Percentiles rank a stretch among this genome's conserved stretches.
These are phyloP conservation scores for Cutaneotrichosporon sp. DNA, from an alignment of 1,284 basidiomycete genomes.

Conservation along the genomic window DNA sequence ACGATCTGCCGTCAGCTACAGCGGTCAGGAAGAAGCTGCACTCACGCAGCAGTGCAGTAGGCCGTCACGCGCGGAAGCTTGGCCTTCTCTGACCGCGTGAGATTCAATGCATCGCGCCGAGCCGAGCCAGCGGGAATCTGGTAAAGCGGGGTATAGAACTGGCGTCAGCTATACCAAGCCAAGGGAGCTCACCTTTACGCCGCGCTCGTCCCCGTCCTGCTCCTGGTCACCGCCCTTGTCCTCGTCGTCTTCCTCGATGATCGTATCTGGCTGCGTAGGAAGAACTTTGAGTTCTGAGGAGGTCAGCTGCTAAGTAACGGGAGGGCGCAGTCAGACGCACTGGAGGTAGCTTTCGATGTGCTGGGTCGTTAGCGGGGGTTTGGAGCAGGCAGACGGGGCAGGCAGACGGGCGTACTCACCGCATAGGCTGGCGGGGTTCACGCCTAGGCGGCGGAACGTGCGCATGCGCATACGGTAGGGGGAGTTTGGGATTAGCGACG, in stretches of 20 bases:
- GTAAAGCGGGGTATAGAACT: constrained; percentile 85
- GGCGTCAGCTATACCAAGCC: constrained; percentile 2
- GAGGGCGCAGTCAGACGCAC: constrained; percentile 41
- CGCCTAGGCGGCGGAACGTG: constrained; percentile 23
- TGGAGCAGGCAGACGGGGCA: background rate
- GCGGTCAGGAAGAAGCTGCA: no score
- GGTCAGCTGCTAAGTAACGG: background rate
- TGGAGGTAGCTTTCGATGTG: constrained; percentile 62
- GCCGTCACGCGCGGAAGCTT: constrained; percentile 90
- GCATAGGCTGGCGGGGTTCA: constrained; percentile 45
- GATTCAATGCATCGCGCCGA: constrained; percentile 74
- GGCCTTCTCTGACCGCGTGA: constrained; percentile 92
- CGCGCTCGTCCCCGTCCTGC: constrained; percentile 48
- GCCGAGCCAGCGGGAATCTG: constrained; percentile 92
- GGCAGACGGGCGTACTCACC: no score
- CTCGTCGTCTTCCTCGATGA: constrained; percentile 57
- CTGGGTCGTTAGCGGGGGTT: constrained; percentile 22
- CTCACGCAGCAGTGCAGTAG: constrained; percentile 85
- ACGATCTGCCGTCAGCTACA: constrained; percentile 57
- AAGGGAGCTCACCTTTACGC: constrained; percentile 59
- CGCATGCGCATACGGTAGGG: constrained; percentile 44
- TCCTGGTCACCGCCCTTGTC: constrained; percentile 27
- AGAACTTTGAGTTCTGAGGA: constrained; percentile 87
- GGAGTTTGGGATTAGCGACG: constrained; percentile 25
- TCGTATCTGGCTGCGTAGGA: constrained; percentile 74